phyloP scores from a whole-genome alignment of 1,139 yeast genomes.

The Saccharomyces pastorianus region DNA sequence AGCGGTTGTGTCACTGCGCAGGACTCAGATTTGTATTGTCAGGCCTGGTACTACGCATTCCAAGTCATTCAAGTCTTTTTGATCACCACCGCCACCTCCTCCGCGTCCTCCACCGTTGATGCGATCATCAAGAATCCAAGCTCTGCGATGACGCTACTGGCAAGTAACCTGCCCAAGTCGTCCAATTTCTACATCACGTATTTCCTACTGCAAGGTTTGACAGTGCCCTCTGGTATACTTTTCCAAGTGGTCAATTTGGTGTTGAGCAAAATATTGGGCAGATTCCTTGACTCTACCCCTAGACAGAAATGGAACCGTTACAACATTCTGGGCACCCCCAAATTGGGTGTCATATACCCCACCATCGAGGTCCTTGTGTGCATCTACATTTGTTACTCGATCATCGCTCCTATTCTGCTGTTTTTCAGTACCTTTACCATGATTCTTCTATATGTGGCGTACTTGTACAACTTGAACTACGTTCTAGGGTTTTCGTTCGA shows the following conservation, averaged over 20 bases:
- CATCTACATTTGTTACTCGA: constrained; percentile 63
- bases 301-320: constrained; percentile 51
- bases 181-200: constrained; percentile 70
- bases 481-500: constrained; percentile 52
- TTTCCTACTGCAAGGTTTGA: constrained; percentile 56
- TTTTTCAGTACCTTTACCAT: constrained; percentile 58
- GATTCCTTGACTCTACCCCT: constrained; percentile 52
- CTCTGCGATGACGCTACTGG: constrained; percentile 48
- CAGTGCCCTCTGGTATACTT: constrained; percentile 58
- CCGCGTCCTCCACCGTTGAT: constrained; percentile 65
- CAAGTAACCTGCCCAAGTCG: constrained; percentile 56
- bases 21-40: constrained; percentile 71
- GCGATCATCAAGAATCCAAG: constrained; percentile 47
- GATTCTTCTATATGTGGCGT: constrained; percentile 50
- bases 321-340: constrained; percentile 40
- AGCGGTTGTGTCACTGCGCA: constrained; percentile 68
- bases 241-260: constrained; percentile 43
- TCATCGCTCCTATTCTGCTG: constrained; percentile 69
- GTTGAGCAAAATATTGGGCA: constrained; percentile 36
- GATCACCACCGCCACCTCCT: constrained; percentile 72
- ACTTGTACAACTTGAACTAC: constrained; percentile 49
- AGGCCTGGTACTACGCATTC: constrained; percentile 80
- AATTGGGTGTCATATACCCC: constrained; percentile 76
- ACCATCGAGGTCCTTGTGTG: constrained; percentile 62
- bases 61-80: constrained; percentile 80